A percentile compares a stretch with the other conserved stretches of the same genome.
Evolutionary conservation across 345 rosid species (phyloP).

Genomic region (Hibiscus mutabilis): DNA sequence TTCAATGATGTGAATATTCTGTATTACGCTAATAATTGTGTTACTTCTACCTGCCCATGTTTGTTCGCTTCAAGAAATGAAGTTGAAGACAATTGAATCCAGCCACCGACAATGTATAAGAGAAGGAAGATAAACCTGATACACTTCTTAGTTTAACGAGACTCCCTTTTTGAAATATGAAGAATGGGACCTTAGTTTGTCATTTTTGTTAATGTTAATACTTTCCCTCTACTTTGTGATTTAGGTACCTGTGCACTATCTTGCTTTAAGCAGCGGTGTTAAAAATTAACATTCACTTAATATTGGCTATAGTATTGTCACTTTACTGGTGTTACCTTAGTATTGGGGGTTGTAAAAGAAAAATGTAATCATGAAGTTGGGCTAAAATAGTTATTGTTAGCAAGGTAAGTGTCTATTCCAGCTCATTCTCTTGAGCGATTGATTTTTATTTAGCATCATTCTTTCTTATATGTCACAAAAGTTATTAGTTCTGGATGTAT

Average conservation of each 20-base stretch:
- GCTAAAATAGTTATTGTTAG: not conserved
- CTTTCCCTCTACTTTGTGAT: not conserved
- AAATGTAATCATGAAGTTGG: not conserved
- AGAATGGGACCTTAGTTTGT: not conserved
- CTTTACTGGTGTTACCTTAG: not conserved
- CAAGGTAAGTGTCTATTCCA: not conserved
- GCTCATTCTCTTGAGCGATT: not conserved
- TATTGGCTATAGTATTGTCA: not conserved
- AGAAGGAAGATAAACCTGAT: not conserved
- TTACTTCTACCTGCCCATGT: not conserved
- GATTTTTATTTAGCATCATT: not conserved
- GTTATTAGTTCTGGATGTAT: not conserved
- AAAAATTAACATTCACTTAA: not conserved
- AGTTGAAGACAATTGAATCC: not conserved
- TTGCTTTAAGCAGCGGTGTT: slow-evolving; percentile 3
- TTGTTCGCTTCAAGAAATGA: not conserved
- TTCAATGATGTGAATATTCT: slow-evolving; percentile 2
- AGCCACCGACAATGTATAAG: not conserved
- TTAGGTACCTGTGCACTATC: not conserved
- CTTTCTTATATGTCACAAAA: not conserved
- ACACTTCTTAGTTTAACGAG: not conserved
- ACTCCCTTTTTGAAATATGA: not conserved
- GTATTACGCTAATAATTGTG: not conserved
- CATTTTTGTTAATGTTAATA: not conserved
- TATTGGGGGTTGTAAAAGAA: not conserved